Conservation (phyloP, 208 protist genomes). For the Trypanosoma boissoni region DNA sequence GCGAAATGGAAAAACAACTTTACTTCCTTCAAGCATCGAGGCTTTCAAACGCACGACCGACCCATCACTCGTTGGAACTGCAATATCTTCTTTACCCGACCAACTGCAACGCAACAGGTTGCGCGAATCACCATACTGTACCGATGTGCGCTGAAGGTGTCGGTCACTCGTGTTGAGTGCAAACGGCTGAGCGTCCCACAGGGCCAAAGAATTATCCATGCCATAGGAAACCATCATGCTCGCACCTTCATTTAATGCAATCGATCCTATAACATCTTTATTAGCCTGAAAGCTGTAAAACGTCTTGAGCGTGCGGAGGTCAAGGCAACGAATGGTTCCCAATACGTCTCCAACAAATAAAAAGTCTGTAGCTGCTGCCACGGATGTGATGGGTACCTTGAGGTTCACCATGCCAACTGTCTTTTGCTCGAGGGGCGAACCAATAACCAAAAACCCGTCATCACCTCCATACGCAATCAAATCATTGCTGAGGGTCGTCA, state of each 20-base stretch:
- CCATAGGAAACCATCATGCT: slow-evolving; percentile 50
- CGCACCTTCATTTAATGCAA: slow-evolving; percentile 21
- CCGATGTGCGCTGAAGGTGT: slow-evolving; percentile 26
- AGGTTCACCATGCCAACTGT: slow-evolving; percentile 29
- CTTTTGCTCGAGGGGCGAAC: slow-evolving; percentile 24
- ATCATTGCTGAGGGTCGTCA: slow-evolving; percentile 22
- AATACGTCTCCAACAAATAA: slow-evolving; percentile 69
- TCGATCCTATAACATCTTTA: slow-evolving; percentile 32
- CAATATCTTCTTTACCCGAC: slow-evolving; percentile 14
- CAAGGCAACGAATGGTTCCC: slow-evolving; percentile 64
- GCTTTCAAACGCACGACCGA: slow-evolving; percentile 11
- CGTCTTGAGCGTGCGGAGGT: slow-evolving; percentile 38
- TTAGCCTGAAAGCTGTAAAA: slow-evolving; percentile 32
- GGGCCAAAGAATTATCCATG: slow-evolving; percentile 38
- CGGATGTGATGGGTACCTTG: slow-evolving; percentile 52
- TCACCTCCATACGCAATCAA: slow-evolving; percentile 60
- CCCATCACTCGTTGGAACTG: slow-evolving; percentile 20
- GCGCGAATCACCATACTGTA: slow-evolving; percentile 36
- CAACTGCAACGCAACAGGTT: slow-evolving; percentile 45
- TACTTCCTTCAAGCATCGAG: slow-evolving; percentile 2
- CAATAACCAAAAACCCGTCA: slow-evolving; percentile 67
- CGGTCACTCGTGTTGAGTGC: slow-evolving; percentile 51
- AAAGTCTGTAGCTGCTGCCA: slow-evolving; percentile 33
- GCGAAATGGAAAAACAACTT: slow-evolving; percentile 4
- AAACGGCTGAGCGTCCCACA: slow-evolving; percentile 74